phyloP scores from a whole-genome alignment of 345 rosid species.

The Carallia pectinifolia region DNA sequence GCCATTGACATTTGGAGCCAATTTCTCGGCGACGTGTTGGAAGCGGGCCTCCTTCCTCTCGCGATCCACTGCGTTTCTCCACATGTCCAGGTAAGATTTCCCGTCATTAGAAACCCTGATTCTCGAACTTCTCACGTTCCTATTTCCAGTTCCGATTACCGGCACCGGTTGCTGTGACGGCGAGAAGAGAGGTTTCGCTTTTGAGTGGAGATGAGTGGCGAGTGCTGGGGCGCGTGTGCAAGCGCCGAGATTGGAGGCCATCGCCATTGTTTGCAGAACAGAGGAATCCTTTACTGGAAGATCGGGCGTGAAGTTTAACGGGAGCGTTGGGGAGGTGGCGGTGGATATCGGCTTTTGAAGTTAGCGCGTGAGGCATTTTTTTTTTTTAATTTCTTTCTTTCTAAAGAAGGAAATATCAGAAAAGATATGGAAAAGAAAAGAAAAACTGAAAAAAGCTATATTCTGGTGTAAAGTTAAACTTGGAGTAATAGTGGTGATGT shows the following conservation, averaged over 20 bases:
- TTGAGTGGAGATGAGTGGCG: constrained; percentile 17
- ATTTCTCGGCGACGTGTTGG: constrained; percentile 42
- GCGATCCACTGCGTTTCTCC: constrained; percentile 76
- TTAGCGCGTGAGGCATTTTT: constrained; percentile 20
- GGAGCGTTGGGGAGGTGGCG: constrained; percentile 3
- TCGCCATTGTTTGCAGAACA: background rate
- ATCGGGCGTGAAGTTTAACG: too few species aligned
- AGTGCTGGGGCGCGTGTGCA: constrained; percentile 37
- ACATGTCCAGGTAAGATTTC: constrained; percentile 73
- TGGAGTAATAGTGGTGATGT: too few species aligned
- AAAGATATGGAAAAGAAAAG: constrained; percentile 11
- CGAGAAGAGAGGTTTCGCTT: background rate
- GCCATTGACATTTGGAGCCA: constrained; percentile 1
- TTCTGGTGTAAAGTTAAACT: too few species aligned
- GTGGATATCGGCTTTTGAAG: constrained; percentile 8
- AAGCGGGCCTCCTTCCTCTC: constrained; percentile 65
- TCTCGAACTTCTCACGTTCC: constrained; percentile 14
- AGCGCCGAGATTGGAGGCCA: constrained; percentile 44
- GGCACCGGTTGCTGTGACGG: background rate
- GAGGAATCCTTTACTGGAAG: background rate
- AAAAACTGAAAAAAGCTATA: constrained; percentile 17
- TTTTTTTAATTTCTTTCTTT: background rate
- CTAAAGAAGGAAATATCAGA: too few species aligned
- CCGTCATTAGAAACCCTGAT: constrained; percentile 44
- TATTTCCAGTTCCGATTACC: background rate